Evolutionary conservation across 352 stramenopile species (phyloP), one percentile per base, ranked within the genome.

Genomic region (Pythium rishiriense): DNA sequence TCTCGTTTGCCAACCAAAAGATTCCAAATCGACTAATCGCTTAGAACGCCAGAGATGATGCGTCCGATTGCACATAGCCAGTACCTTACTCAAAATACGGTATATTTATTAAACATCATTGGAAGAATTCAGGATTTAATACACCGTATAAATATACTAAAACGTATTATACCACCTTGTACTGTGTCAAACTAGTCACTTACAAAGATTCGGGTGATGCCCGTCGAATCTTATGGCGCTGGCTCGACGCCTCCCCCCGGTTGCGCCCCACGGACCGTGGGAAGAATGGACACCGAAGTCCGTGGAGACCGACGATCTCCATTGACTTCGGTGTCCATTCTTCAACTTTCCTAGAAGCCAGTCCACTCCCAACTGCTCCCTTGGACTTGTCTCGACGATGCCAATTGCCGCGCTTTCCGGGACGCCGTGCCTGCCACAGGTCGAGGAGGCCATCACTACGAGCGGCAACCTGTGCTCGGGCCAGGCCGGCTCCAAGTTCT

Each of bases 21-120:
- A 62, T 62, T 62, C 55, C 29, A 10, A 2, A 43, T 62, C 55
- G 55, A 62, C 55, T 62, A 53, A 45, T 62, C 43, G 43, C n/a
- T 5, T 7, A 21, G 19, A 19, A 46, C 26, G 35, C 35, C 10
- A 29, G 0, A 3, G 12, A 26, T 9, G 53, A 42, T 42, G 17
- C 11, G 41, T 29, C 26, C 7, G 41, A 51, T 39, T 39, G 52
- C 37, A 58, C 50, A 58, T 24, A 58, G 14, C 35, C 37, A 19
- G 19, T 12, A 1, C 37, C 37, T 25, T 47, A n/a, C 2, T 35
- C 37, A 48, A 26, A 26, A 47, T 14, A 58, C 19, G 35, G 22
- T 47, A 58, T 25, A 6, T 54, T 21, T 19, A 41, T 21, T 28
- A 37, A 11, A 37, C 31, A 11, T 37, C 31, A 37, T 37, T 37